These are phyloP conservation scores for Trapa incisa DNA, from an alignment of 345 rosid genomes.

Conservation along the genomic window DNA sequence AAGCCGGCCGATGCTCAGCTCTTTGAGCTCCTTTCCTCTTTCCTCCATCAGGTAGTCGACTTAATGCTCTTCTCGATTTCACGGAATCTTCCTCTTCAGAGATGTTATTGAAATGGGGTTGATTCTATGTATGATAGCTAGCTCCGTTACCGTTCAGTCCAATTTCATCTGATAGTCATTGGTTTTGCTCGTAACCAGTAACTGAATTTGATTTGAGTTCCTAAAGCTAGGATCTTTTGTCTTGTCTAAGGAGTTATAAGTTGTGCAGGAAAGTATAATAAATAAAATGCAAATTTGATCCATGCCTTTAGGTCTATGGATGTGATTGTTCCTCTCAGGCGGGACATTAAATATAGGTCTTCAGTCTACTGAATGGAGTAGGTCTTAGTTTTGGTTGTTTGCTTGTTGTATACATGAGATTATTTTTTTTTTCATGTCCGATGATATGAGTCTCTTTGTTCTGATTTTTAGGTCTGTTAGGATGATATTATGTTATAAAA, in stretches of 20 bases:
- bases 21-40: slow-evolving; percentile 57
- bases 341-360: background rate
- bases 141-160: background rate
- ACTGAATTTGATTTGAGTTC: background rate
- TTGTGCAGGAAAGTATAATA: background rate
- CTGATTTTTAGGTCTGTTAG: background rate
- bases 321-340: background rate
- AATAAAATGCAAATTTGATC: no score
- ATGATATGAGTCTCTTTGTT: background rate
- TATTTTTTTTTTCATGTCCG: background rate
- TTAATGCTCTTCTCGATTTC: background rate
- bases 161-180: background rate
- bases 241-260: background rate
- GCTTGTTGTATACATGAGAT: background rate
- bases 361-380: no score
- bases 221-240: background rate
- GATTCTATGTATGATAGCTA: background rate
- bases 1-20: slow-evolving; percentile 42
- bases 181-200: background rate
- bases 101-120: background rate
- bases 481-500: background rate
- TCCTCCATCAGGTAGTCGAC: slow-evolving; percentile 46
- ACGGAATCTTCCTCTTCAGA: background rate
- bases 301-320: no score
- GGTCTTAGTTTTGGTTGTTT: background rate